Evolutionary conservation across 768 basidiomycete species (phyloP).

Genomic region (Chalciporus piperatus): DNA sequence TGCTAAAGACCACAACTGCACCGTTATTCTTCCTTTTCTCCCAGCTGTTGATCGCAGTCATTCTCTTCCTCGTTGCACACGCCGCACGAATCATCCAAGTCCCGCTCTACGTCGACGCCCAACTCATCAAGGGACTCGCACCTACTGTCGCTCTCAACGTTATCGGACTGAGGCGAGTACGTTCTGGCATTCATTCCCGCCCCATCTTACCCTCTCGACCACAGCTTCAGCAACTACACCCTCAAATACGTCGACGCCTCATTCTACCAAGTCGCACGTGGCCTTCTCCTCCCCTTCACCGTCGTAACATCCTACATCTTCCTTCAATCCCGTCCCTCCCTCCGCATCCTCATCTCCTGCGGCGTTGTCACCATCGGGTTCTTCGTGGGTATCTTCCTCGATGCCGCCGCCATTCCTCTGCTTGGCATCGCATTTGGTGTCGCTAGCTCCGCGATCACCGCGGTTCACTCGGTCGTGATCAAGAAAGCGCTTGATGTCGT

Average conservation of each 20-base stretch:
- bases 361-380: conserved; percentile 87
- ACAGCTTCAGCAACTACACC: conserved; percentile 84
- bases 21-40: conserved; percentile 87
- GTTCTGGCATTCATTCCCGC: not conserved
- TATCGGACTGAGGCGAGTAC: conserved; percentile 69
- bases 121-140: conserved; percentile 66
- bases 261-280: conserved; percentile 94
- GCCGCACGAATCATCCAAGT: conserved; percentile 63
- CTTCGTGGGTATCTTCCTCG: conserved; percentile 84
- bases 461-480: conserved; percentile 91
- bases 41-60: conserved; percentile 77
- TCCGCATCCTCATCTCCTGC: conserved; percentile 73
- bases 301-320: conserved; percentile 81
- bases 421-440: conserved; percentile 81
- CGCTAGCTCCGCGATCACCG: conserved; percentile 80
- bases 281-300: conserved; percentile 91
- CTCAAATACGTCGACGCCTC: conserved; percentile 94
- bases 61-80: conserved; percentile 68
- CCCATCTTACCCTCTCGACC: not conserved
- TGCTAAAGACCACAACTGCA: conserved; percentile 66
- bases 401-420: conserved; percentile 54
- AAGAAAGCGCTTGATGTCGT: conserved; percentile 81
- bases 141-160: conserved; percentile 79
- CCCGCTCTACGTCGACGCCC: conserved; percentile 60
- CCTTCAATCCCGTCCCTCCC: conserved; percentile 73